These are phyloP conservation scores for Auriscalpium orientale DNA, from an alignment of 768 basidiomycete species.

Conservation along the genomic window DNA sequence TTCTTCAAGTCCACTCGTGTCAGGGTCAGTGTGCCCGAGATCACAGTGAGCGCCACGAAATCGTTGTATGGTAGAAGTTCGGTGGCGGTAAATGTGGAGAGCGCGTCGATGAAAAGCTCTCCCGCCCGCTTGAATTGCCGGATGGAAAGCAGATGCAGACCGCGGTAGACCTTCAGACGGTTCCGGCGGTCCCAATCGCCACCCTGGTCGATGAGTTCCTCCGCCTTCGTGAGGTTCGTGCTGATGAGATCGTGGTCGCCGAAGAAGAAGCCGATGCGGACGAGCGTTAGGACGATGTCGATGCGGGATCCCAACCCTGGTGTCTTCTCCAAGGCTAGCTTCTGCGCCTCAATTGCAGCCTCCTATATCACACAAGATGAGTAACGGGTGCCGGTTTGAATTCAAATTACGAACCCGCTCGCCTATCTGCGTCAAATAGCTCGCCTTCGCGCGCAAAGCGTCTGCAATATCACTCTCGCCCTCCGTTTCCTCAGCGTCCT, in stretches of 20 bases:
- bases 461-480: constrained; percentile 94
- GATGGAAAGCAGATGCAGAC: constrained; percentile 75
- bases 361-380: constrained; percentile 41
- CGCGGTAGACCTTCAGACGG: constrained; percentile 92
- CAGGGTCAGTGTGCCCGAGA: constrained; percentile 69
- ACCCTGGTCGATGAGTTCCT: constrained; percentile 87
- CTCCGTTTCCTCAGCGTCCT: constrained; percentile 83
- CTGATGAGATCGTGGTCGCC: constrained; percentile 67
- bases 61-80: constrained; percentile 86
- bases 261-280: constrained; percentile 89
- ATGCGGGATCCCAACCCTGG: constrained; percentile 90
- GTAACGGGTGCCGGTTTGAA: not conserved
- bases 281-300: constrained; percentile 83
- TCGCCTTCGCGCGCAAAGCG: constrained; percentile 74
- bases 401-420: constrained; percentile 45
- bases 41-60: constrained; percentile 80
- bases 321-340: constrained; percentile 82
- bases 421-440: constrained; percentile 82
- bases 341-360: constrained; percentile 71
- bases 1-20: constrained; percentile 85
- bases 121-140: constrained; percentile 87
- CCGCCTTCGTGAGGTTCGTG: constrained; percentile 67
- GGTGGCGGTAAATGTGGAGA: constrained; percentile 91
- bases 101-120: constrained; percentile 82
- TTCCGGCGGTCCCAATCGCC: constrained; percentile 99